Evolutionary conservation across 345 rosid genomes (phyloP).

Genomic region (Eutrema yunnanense): DNA sequence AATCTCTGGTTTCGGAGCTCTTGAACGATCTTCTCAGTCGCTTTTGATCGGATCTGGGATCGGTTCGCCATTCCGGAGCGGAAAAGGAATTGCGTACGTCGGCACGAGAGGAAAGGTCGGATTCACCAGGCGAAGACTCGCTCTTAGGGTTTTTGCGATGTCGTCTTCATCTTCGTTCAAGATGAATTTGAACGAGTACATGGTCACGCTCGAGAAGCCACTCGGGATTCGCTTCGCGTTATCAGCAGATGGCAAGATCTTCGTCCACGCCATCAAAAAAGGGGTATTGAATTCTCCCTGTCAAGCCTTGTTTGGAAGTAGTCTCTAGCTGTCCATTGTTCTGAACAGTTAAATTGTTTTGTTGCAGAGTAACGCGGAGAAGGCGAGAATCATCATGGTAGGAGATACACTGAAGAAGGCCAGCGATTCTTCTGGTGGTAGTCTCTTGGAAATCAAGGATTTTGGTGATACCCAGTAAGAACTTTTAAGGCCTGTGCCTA

Average conservation of each 20-base stretch:
- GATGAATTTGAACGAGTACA: slow-evolving; percentile 88
- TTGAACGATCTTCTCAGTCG: slow-evolving; percentile 23
- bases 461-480: slow-evolving; percentile 60
- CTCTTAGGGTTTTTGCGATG: slow-evolving; percentile 38
- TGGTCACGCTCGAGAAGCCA: slow-evolving; percentile 87
- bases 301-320: not conserved
- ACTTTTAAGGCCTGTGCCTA: not conserved
- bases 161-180: slow-evolving; percentile 37
- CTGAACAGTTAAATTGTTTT: not conserved
- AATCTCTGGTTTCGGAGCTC: slow-evolving; percentile 36
- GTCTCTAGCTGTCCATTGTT: not conserved
- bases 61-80: slow-evolving; percentile 17
- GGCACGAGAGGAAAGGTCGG: not conserved
- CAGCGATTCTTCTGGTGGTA: slow-evolving; percentile 46
- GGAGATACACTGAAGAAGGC: slow-evolving; percentile 82
- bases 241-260: slow-evolving; percentile 61
- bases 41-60: slow-evolving; percentile 3
- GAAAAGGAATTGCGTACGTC: slow-evolving; percentile 3
- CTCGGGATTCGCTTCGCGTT: slow-evolving; percentile 81
- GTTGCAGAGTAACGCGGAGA: slow-evolving; percentile 78
- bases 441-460: slow-evolving; percentile 49
- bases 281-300: slow-evolving; percentile 44
- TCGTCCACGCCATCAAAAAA: slow-evolving; percentile 72
- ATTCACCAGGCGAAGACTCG: not conserved
- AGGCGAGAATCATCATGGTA: slow-evolving; percentile 82